Conservation (phyloP, 441 rosid species). For the Adansonia rubrostipa region DNA sequence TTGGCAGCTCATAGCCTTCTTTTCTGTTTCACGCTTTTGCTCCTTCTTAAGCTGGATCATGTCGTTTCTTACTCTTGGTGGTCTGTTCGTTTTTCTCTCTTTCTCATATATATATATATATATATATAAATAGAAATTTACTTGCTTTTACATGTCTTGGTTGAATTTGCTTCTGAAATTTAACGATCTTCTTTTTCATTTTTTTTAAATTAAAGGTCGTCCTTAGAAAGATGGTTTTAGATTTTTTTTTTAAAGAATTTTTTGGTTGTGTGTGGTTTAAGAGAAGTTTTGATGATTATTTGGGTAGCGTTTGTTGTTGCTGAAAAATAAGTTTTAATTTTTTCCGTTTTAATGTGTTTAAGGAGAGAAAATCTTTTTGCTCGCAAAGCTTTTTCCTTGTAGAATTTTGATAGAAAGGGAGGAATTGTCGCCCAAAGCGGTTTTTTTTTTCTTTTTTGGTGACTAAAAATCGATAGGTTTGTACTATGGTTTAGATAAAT, state of each 20-base stretch:
- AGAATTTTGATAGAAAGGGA: not conserved
- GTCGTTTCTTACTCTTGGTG: slow-evolving; percentile 76
- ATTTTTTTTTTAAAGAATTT: not conserved
- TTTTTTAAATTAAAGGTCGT: not conserved
- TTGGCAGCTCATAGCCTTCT: slow-evolving; percentile 78
- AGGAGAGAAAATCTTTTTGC: not conserved
- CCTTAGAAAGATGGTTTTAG: not conserved
- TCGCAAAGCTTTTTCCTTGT: not conserved
- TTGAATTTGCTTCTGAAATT: slow-evolving; percentile 7
- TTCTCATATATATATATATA: no score
- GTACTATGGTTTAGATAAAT: not conserved
- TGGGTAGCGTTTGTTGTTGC: not conserved
- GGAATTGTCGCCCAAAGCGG: no score
- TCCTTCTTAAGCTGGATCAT: slow-evolving; percentile 76
- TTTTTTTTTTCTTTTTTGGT: no score
- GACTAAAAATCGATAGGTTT: not conserved
- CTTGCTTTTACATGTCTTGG: slow-evolving; percentile 12
- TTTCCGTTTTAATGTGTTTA: not conserved
- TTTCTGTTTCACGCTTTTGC: slow-evolving; percentile 67
- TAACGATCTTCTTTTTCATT: not conserved
- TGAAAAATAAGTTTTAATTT: not conserved
- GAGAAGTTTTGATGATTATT: not conserved
- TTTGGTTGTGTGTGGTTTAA: not conserved
- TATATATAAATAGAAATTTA: not conserved
- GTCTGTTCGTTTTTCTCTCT: slow-evolving; percentile 43